Conservation (phyloP, 1,139 yeast species). For the Dujonia santamariae region DNA sequence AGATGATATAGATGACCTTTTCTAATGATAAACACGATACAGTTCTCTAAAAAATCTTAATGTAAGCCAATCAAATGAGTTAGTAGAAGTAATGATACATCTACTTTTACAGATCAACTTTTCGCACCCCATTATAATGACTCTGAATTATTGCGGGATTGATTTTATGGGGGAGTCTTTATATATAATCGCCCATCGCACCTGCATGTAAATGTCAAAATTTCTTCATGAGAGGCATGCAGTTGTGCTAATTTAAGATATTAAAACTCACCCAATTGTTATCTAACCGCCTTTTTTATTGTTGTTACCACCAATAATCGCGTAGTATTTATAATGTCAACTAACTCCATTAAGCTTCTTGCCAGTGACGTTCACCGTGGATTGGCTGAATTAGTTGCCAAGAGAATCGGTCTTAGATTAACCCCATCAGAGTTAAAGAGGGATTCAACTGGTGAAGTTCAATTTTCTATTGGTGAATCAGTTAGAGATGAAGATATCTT, state of each 20-base stretch:
- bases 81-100: too few species aligned
- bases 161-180: slow-evolving; percentile 1
- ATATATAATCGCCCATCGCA: slow-evolving; percentile 4
- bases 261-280: slow-evolving; percentile 1
- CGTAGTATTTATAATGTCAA: slow-evolving; percentile 56
- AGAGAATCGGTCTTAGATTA: slow-evolving; percentile 56
- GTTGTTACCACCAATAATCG: too few species aligned
- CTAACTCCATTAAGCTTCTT: slow-evolving; percentile 81
- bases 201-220: slow-evolving; percentile 7
- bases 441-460: slow-evolving; percentile 70
- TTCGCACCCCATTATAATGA: too few species aligned
- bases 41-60: too few species aligned
- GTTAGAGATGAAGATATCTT: slow-evolving; percentile 78
- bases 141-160: too few species aligned
- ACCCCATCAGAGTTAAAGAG: slow-evolving; percentile 67
- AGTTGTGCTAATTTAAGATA: too few species aligned
- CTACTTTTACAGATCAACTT: too few species aligned
- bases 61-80: too few species aligned
- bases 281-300: slow-evolving; percentile 1
- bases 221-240: neutral
- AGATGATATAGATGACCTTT: slow-evolving; percentile 21
- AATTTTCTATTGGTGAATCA: slow-evolving; percentile 70
- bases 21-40: slow-evolving; percentile 15
- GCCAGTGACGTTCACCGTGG: slow-evolving; percentile 94
- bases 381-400: slow-evolving; percentile 72